phyloP scores from a whole-genome alignment of 208 protist genomes.

The Leishmania arabica region DNA sequence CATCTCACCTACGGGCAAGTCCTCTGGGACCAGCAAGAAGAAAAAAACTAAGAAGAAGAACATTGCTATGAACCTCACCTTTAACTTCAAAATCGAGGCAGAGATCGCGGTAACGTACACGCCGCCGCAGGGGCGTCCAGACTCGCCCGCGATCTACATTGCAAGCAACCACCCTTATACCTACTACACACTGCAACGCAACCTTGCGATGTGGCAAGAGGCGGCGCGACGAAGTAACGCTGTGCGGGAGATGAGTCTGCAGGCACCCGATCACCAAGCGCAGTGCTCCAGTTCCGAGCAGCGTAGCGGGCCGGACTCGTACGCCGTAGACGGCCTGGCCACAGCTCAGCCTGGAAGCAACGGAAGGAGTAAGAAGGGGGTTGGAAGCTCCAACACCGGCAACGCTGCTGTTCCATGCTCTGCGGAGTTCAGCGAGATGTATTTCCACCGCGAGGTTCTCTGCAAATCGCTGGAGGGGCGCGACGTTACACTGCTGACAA shows the following conservation, averaged over 20 bases:
- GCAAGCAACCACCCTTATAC: conserved; percentile 94
- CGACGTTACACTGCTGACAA: conserved; percentile 88
- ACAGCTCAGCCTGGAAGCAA: not conserved
- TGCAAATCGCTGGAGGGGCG: conserved; percentile 82
- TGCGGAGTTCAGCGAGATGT: conserved; percentile 38
- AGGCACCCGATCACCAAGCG: not conserved
- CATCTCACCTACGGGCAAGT: conserved; percentile 22
- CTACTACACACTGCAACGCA: conserved; percentile 71
- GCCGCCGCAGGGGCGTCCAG: conserved; percentile 52
- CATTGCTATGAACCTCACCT: conserved; percentile 83
- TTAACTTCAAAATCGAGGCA: conserved; percentile 74
- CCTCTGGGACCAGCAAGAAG: conserved; percentile 29
- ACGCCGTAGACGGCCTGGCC: not conserved
- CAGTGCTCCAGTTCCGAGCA: not conserved
- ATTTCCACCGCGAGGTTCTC: conserved; percentile 88
- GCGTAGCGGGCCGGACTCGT: not conserved
- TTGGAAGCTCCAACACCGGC: not conserved
- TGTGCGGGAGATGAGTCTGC: conserved; percentile 17
- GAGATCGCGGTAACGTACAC: conserved; percentile 45
- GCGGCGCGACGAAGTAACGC: conserved; percentile 21
- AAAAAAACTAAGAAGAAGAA: conserved; percentile 62
- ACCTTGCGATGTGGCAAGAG: conserved; percentile 65
- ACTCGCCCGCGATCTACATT: conserved; percentile 79
- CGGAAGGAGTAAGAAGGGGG: not conserved
- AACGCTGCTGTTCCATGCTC: not conserved